Percentiles rank a stretch among this genome's conserved stretches.
Evolutionary conservation across 2,329 filamentous ascomycete species (phyloP).

Genomic region (Ophiostoma sp.): DNA sequence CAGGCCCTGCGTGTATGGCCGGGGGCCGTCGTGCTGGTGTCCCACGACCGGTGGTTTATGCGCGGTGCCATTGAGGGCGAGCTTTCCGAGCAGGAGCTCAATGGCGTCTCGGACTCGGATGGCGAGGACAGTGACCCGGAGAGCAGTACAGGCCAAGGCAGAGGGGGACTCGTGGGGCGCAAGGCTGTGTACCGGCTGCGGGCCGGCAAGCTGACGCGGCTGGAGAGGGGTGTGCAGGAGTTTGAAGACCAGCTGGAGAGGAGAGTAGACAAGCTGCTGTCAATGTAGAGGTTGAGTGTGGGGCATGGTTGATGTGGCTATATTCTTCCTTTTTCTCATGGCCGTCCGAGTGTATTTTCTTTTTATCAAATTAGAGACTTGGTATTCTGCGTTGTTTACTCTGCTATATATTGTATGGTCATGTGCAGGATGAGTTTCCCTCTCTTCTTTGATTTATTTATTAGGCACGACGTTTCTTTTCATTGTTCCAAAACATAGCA

Average conservation of each 20-base stretch:
- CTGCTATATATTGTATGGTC: no score
- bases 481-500: no score
- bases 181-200: background rate
- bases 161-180: background rate
- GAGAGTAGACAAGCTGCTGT: background rate
- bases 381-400: no score
- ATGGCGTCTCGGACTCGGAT: background rate
- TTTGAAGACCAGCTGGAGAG: background rate
- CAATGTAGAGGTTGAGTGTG: background rate
- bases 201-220: background rate
- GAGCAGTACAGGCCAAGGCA: background rate
- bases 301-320: no score
- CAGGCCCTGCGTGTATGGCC: conserved; percentile 61
- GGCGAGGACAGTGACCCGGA: background rate
- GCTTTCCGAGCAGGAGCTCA: conserved; percentile 17
- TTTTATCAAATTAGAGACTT: no score
- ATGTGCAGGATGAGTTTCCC: no score
- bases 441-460: no score
- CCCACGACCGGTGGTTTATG: conserved; percentile 78
- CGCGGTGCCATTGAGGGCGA: conserved; percentile 64
- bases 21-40: conserved; percentile 48
- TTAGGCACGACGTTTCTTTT: no score
- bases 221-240: background rate
- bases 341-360: no score
- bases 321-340: no score